These are phyloP conservation scores for Arctostaphylos glauca DNA, from an alignment of 148 eudicot species.

Conservation along the genomic window DNA sequence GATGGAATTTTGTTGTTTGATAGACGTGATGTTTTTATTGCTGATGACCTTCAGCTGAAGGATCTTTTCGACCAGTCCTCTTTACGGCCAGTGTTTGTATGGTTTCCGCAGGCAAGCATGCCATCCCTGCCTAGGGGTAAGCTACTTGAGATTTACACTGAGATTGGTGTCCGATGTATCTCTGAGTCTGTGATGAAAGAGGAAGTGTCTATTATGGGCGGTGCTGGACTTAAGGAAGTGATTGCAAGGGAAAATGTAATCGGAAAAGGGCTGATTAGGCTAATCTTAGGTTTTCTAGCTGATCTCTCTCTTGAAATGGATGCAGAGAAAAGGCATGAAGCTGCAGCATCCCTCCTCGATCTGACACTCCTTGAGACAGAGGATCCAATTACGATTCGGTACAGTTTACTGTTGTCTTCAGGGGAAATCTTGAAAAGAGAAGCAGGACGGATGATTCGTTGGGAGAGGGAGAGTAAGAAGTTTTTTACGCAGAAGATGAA, in stretches of 20 bases:
- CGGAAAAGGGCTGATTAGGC: constrained; percentile 42
- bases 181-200: constrained; percentile 40
- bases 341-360: constrained; percentile 32
- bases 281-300: constrained; percentile 53
- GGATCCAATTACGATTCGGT: constrained; percentile 31
- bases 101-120: constrained; percentile 46
- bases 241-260: constrained; percentile 31
- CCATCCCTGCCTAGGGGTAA: constrained; percentile 27
- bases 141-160: constrained; percentile 46
- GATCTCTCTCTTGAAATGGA: constrained; percentile 35
- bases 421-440: constrained; percentile 36
- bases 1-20: constrained; percentile 31
- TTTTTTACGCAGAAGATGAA: constrained; percentile 41
- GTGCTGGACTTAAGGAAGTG: constrained; percentile 19
- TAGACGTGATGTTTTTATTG: constrained; percentile 51
- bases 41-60: constrained; percentile 57
- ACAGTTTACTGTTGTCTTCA: constrained; percentile 37
- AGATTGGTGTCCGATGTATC: constrained; percentile 49
- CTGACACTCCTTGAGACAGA: constrained; percentile 33
- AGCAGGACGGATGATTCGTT: constrained; percentile 39
- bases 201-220: constrained; percentile 16
- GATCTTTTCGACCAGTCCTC: constrained; percentile 37
- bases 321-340: constrained; percentile 37
- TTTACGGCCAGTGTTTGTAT: constrained; percentile 40
- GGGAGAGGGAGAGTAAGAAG: constrained; percentile 44